Evolutionary conservation across 805 yeast genomes (phyloP).

Genomic region (Grigorovia jiainica): DNA sequence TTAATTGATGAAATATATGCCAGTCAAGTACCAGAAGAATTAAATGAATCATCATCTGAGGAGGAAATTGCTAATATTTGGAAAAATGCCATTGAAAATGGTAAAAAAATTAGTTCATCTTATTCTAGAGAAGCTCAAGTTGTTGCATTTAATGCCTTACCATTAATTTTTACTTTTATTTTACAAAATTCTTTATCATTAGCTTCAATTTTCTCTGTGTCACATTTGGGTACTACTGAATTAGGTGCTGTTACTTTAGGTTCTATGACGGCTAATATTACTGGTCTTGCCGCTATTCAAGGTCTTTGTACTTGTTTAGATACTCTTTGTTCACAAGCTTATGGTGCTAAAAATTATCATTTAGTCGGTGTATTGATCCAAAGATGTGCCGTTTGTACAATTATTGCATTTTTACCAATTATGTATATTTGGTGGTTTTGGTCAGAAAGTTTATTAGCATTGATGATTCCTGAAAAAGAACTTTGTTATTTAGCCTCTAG

Average conservation of each 20-base stretch:
- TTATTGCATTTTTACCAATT: conserved; percentile 45
- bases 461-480: conserved; percentile 35
- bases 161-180: conserved; percentile 56
- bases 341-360: conserved; percentile 55
- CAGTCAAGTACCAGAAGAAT: conserved; percentile 3
- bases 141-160: conserved; percentile 40
- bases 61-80: conserved; percentile 20
- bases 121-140: conserved; percentile 37
- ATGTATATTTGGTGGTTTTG: conserved; percentile 51
- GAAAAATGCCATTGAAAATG: conserved; percentile 26
- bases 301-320: conserved; percentile 75
- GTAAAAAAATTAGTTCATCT: conserved; percentile 21
- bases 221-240: conserved; percentile 60
- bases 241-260: conserved; percentile 70
- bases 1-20: conserved; percentile 9
- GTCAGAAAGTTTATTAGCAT: conserved; percentile 40
- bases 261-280: conserved; percentile 69
- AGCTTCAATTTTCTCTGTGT: conserved; percentile 70
- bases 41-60: conserved; percentile 4
- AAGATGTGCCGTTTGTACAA: conserved; percentile 55
- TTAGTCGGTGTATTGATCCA: conserved; percentile 61
- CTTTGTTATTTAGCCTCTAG: conserved; percentile 45
- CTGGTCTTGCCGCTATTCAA: conserved; percentile 65
- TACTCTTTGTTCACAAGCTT: conserved; percentile 71
- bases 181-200: conserved; percentile 66